Evolutionary conservation across 768 basidiomycete species (phyloP), one percentile per base, ranked within the genome.

Genomic region (Suillus placidus): DNA sequence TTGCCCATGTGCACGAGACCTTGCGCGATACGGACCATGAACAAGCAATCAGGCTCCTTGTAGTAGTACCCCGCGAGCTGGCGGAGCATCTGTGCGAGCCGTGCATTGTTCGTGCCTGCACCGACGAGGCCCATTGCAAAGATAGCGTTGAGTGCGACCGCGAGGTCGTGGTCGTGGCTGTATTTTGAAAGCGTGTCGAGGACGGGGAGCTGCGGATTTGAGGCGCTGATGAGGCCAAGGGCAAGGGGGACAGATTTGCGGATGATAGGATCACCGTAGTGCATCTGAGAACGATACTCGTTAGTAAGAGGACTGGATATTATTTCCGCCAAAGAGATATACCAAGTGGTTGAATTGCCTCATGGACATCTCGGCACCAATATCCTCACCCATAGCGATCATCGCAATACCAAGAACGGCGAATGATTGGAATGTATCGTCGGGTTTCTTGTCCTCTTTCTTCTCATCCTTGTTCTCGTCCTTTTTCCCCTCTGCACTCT

Each of bases 1-100:
- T 99, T 99, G 77, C 97, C 97, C 96, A 99, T 96, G 77, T 98
- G 95, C n/a, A 98, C 92, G 71, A 99, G 79, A 23, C 97, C 97
- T 78, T 98, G 92, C 3, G 97, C 94, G 65, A 99, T 88, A 63
- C 97, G 89, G 23, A 98, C 96, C 84, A 94, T 92, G 78, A 99
- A 99, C 71, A 98, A 78, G 74, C 94, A 97, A 73, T 99, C 95
- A 0, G 96, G 88, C 78, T 99, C 97, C 76, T 98, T 98, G 80
- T 92, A 86, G 79, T 99, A 99, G 81, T 99, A 99, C n/a, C 93
- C 93, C 13, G 97, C 95, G 5, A 99, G 85, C 74, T 96, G 95
- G 49, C 97, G 85, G 38, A 99, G 86, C 97, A 99, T 97, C 79
- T 99, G 97, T 14, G 92, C 97, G 45, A 99, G 84, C 45, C 95